phyloP scores from a whole-genome alignment of 176 grass and related monocot species.

The Triticum monococcum region DNA sequence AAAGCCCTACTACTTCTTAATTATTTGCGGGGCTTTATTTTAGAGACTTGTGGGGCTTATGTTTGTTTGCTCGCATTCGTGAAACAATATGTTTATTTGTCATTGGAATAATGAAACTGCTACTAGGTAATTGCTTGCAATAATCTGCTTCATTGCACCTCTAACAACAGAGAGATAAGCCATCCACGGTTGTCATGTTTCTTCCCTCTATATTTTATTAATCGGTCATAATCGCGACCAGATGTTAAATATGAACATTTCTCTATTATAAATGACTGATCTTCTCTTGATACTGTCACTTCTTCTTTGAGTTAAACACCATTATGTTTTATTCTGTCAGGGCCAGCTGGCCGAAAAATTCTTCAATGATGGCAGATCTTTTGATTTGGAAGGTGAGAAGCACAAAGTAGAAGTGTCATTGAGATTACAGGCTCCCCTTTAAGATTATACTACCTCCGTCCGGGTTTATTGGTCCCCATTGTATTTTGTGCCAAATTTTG shows the following conservation, averaged over 20 bases:
- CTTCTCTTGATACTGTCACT: background rate
- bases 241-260: background rate
- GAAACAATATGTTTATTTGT: background rate
- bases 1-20: background rate
- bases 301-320: background rate
- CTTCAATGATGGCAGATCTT: conserved; percentile 89
- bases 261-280: background rate
- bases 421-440: background rate
- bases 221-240: background rate
- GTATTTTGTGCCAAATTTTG: too few relatives aligned
- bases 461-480: too few relatives aligned
- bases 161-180: background rate
- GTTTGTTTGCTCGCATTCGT: background rate
- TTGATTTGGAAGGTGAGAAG: conserved; percentile 89
- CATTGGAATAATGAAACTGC: background rate
- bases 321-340: conserved; percentile 37
- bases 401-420: background rate
- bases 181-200: background rate
- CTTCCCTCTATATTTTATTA: background rate
- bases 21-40: too few relatives aligned
- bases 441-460: too few relatives aligned
- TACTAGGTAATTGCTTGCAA: background rate
- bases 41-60: background rate
- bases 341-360: conserved; percentile 76
- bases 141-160: background rate